Percentiles rank a stretch among this genome's conserved stretches.
phyloP scores from a whole-genome alignment of 495 filamentous ascomycete genomes.

The Penicillium canariense region DNA sequence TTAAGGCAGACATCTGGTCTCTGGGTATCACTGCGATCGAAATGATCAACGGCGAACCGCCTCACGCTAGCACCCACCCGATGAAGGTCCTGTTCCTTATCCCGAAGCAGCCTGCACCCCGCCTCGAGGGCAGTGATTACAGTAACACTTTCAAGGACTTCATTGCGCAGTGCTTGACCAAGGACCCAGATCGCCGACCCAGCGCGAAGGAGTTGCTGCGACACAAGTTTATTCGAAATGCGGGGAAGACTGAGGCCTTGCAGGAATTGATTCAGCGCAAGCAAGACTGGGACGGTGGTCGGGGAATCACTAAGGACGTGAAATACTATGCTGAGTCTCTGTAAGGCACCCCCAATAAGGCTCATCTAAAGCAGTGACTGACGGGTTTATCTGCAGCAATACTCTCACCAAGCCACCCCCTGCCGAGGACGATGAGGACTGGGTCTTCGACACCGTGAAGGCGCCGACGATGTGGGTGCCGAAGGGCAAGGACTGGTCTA shows the following conservation, averaged over 20 bases:
- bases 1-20: slow-evolving; percentile 98
- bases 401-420: slow-evolving; percentile 52
- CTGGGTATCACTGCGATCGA: slow-evolving; percentile 95
- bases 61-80: slow-evolving; percentile 84
- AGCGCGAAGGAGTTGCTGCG: slow-evolving; percentile 85
- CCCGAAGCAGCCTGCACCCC: slow-evolving; percentile 84
- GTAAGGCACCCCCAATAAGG: slow-evolving; percentile 33
- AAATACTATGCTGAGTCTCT: slow-evolving; percentile 90
- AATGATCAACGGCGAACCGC: slow-evolving; percentile 88
- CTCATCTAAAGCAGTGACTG: not conserved
- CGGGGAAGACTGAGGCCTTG: slow-evolving; percentile 78
- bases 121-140: slow-evolving; percentile 78
- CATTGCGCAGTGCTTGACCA: slow-evolving; percentile 81
- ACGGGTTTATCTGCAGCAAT: slow-evolving; percentile 39
- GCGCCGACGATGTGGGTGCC: slow-evolving; percentile 50
- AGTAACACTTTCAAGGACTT: slow-evolving; percentile 94
- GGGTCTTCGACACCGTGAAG: slow-evolving; percentile 98
- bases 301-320: slow-evolving; percentile 57
- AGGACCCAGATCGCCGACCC: slow-evolving; percentile 80
- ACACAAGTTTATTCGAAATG: slow-evolving; percentile 83
- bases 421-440: slow-evolving; percentile 73
- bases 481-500: slow-evolving; percentile 36
- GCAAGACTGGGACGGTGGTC: slow-evolving; percentile 71
- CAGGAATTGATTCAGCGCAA: slow-evolving; percentile 85
- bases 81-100: slow-evolving; percentile 99